phyloP scores from a whole-genome alignment of 352 stramenopile genomes.

The Phytophthora hibernalis region DNA sequence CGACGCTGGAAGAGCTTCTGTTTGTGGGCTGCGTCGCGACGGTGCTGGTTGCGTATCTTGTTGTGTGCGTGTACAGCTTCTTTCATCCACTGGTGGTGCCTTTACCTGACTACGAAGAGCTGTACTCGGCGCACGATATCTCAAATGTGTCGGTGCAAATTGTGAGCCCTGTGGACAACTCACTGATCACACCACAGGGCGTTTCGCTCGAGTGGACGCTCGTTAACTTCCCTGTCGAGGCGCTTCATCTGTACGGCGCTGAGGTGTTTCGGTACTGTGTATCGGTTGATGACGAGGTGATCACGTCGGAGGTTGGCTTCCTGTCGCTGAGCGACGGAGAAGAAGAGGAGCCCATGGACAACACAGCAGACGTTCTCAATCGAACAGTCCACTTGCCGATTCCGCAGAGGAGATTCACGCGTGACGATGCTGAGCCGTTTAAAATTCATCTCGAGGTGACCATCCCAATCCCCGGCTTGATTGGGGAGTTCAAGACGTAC shows the following conservation, averaged over 20 bases:
- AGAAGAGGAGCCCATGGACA: not conserved
- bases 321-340: conserved; percentile 16
- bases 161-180: conserved; percentile 33
- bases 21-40: conserved; percentile 37
- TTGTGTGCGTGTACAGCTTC: conserved; percentile 52
- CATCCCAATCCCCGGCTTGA: conserved; percentile 25
- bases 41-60: conserved; percentile 46
- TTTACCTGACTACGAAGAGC: conserved; percentile 40
- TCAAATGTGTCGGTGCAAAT: conserved; percentile 55
- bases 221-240: conserved; percentile 42
- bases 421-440: conserved; percentile 9
- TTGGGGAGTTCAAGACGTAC: conserved; percentile 40
- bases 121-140: conserved; percentile 53
- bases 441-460: conserved; percentile 34
- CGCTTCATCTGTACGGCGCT: conserved; percentile 43
- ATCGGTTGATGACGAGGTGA: conserved; percentile 40
- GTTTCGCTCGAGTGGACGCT: conserved; percentile 56
- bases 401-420: conserved; percentile 38
- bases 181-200: conserved; percentile 19
- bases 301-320: conserved; percentile 50
- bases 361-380: conserved; percentile 22
- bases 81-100: conserved; percentile 46
- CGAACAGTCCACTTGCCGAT: conserved; percentile 48
- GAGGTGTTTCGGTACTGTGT: conserved; percentile 59
- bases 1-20: conserved; percentile 26